These are phyloP conservation scores for Coemansia sp. DNA, from an alignment of 192 early-diverging fungal genomes.

Conservation along the genomic window DNA sequence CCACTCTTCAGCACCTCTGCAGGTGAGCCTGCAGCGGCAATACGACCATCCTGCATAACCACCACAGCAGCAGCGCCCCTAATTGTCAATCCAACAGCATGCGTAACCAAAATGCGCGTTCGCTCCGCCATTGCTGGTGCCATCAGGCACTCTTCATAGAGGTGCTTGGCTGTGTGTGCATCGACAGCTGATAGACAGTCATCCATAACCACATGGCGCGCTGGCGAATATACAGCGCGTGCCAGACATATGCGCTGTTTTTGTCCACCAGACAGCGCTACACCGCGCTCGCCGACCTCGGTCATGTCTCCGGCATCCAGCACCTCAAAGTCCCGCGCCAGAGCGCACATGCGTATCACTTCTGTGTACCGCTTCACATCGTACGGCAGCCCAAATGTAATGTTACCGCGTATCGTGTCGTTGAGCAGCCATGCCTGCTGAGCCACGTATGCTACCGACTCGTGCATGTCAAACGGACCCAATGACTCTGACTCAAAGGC, in stretches of 20 bases:
- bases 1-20: slow-evolving; percentile 35
- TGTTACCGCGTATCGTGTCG: slow-evolving; percentile 79
- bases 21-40: slow-evolving; percentile 59
- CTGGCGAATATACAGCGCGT: slow-evolving; percentile 78
- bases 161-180: slow-evolving; percentile 86
- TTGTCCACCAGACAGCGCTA: slow-evolving; percentile 85
- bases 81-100: slow-evolving; percentile 72
- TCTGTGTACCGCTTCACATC: slow-evolving; percentile 74
- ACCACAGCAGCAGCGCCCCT: slow-evolving; percentile 58
- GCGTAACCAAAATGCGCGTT: slow-evolving; percentile 92
- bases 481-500: slow-evolving; percentile 11
- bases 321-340: slow-evolving; percentile 78
- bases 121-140: slow-evolving; percentile 65
- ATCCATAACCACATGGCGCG: slow-evolving; percentile 75
- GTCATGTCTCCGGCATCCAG: slow-evolving; percentile 87
- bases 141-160: slow-evolving; percentile 76
- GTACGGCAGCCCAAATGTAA: slow-evolving; percentile 78
- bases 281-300: slow-evolving; percentile 88
- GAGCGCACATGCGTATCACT: slow-evolving; percentile 83
- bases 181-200: slow-evolving; percentile 96
- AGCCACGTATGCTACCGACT: slow-evolving; percentile 80
- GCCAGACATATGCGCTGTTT: slow-evolving; percentile 85
- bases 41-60: slow-evolving; percentile 66
- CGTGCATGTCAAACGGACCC: slow-evolving; percentile 24
- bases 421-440: slow-evolving; percentile 78